Base-by-base conservation (phyloP, 2,329 filamentous ascomycete genomes). In the Hypoxylon sp. region DNA sequence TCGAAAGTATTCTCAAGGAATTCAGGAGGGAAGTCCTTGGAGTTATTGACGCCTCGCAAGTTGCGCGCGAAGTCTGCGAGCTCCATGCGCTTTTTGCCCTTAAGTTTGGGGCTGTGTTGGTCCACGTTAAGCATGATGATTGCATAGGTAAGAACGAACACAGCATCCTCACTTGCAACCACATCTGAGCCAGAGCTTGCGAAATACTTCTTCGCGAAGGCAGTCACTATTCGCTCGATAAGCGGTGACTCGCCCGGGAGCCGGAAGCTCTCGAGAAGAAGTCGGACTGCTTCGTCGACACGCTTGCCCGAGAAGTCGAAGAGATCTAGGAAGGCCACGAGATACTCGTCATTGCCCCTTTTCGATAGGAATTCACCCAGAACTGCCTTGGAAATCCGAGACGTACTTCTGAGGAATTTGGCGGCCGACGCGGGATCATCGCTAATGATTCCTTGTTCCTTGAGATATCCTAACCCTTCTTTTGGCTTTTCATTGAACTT, bases 51-150 rank as follows among this genome's bases (percentile, higher is more conserved):
- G 10, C 95, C 95, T 44, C 94, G 88, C n/a, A 99, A 82, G 77
- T 99, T 98, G 70, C 89, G 91, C 0, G 92, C 87, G 78, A 99
- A 99, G 74, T 95, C 92, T 60, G 89, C 86, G 46, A 91, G 85
- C 1, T 90, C 89, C 96, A 99, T 99, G 44, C 95, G 92, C 76
- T 92, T 92, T 73, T 89, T 84, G 1, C 86, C 80, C 73, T 89
- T 94, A 69, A 98, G 80, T 73, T 98, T 98, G 0, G 94, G 94
- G 76, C 97, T 99, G 79, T 98, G 96, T 75, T 97, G 92, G 77
- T 99, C 96, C 0, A 95, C 98, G 77, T 99, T 99, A 62, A 99
- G 84, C 89, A 99, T 94, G 79, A 99, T 97, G 75, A 98, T 97
- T 39, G 94, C 96, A 78, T 99, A 99, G 0, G 93, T 95, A 56